Percentiles rank a stretch among this genome's conserved stretches.
These are phyloP conservation scores for Aciculosporium take DNA, from an alignment of 2,329 filamentous ascomycete genomes.

Conservation along the genomic window DNA sequence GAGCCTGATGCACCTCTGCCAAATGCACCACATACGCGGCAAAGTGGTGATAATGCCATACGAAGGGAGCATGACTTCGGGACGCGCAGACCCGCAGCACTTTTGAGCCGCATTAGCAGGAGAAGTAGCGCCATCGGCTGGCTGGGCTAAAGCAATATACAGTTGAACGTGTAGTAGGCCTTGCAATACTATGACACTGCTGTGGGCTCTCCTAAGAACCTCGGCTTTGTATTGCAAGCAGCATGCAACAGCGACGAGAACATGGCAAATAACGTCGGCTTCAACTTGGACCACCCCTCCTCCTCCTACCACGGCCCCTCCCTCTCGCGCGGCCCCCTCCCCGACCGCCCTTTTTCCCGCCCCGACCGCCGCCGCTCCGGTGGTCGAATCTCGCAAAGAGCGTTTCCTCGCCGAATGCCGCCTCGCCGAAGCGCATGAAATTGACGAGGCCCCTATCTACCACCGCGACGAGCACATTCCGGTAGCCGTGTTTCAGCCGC, in stretches of 20 bases:
- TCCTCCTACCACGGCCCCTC: conserved; percentile 6
- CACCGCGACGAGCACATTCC: conserved; percentile 73
- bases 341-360: conserved; percentile 20
- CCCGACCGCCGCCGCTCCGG: conserved; percentile 28
- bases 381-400: conserved; percentile 47
- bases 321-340: conserved; percentile 12
- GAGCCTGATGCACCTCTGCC: too few species aligned
- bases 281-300: conserved; percentile 9
- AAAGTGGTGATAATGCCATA: too few species aligned
- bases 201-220: too few species aligned
- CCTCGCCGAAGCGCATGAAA: conserved; percentile 69
- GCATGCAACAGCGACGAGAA: background rate
- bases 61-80: too few species aligned
- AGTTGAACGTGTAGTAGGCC: too few species aligned
- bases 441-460: conserved; percentile 85
- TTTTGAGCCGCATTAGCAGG: too few species aligned
- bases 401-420: conserved; percentile 61
- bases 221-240: too few species aligned
- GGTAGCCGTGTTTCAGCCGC: conserved; percentile 68
- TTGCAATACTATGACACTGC: too few species aligned
- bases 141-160: too few species aligned
- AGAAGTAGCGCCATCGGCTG: too few species aligned
- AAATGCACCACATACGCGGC: too few species aligned
- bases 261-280: background rate
- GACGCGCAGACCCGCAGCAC: too few species aligned